A percentile compares a stretch with the other conserved stretches of the same genome.
Evolutionary conservation across 495 filamentous ascomycete species (phyloP).

Genomic region (Neurospora sp.): DNA sequence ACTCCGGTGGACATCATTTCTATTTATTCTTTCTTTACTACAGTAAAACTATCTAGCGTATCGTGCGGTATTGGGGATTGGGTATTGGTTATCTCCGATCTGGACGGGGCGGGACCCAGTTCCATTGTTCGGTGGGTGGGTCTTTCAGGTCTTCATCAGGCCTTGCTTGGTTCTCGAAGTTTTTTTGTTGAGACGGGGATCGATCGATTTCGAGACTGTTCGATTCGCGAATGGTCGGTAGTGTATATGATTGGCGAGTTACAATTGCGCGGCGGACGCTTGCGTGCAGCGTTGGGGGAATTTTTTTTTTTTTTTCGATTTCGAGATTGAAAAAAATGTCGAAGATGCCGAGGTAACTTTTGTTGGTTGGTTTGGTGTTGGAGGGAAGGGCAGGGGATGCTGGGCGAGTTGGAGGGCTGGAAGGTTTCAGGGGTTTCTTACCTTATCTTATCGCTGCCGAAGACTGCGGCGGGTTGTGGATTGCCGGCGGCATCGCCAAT

Average conservation of each 20-base stretch:
- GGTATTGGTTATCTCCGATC: neutral
- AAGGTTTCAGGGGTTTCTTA: neutral
- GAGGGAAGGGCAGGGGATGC: neutral
- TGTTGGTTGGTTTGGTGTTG: neutral
- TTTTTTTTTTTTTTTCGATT: neutral
- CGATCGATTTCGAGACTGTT: neutral
- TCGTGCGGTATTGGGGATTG: neutral
- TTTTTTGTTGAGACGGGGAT: neutral
- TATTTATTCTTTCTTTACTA: neutral
- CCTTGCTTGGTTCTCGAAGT: neutral
- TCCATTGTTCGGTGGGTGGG: neutral
- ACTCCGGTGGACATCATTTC: neutral
- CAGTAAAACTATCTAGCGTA: neutral
- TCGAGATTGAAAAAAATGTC: neutral
- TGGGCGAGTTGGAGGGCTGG: neutral
- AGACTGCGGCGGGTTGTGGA: neutral
- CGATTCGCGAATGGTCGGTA: neutral
- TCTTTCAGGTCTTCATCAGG: neutral
- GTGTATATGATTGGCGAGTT: neutral
- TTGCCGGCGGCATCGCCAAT: neutral
- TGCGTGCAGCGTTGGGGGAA: neutral
- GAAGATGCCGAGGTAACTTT: neutral
- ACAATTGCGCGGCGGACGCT: neutral
- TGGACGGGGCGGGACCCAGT: neutral
- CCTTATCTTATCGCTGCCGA: neutral